A percentile compares a stretch with the other conserved stretches of the same genome.
Conservation (phyloP, 345 rosid species). For the Hypericum perforatum region DNA sequence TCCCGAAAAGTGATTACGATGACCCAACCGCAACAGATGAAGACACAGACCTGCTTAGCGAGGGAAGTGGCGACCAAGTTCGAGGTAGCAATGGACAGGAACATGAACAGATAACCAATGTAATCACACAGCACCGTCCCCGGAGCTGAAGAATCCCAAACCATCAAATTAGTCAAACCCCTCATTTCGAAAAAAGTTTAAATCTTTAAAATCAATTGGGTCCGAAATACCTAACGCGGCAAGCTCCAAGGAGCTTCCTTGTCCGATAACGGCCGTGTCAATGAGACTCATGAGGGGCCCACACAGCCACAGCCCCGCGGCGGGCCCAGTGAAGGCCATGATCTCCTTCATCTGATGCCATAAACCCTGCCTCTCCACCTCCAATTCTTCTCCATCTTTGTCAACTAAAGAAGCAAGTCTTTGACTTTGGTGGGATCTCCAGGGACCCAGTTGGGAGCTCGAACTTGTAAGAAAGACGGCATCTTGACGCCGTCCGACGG, state of each 20-base stretch:
- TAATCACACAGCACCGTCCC: constrained; percentile 51
- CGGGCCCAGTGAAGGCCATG: constrained; percentile 76
- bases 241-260: constrained; percentile 79
- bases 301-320: constrained; percentile 81
- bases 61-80: constrained; percentile 47
- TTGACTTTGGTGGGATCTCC: too few relatives aligned
- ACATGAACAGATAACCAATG: constrained; percentile 38
- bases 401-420: not conserved
- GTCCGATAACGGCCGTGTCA: constrained; percentile 84
- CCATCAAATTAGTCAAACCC: too few relatives aligned
- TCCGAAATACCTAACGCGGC: constrained; percentile 97
- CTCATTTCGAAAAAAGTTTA: too few relatives aligned
- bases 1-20: too few relatives aligned
- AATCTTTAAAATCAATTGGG: too few relatives aligned
- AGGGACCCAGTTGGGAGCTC: too few relatives aligned
- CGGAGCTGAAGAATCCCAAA: constrained; percentile 29
- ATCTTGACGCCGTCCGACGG: too few relatives aligned
- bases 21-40: too few relatives aligned
- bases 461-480: too few relatives aligned
- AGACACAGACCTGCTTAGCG: constrained; percentile 28
- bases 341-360: constrained; percentile 86
- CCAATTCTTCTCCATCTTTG: constrained; percentile 13
- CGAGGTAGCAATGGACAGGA: constrained; percentile 48
- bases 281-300: constrained; percentile 95
- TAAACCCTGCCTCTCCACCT: constrained; percentile 46